These are phyloP conservation scores for Gossypium sturtianum DNA, from an alignment of 345 rosid species.

Conservation along the genomic window DNA sequence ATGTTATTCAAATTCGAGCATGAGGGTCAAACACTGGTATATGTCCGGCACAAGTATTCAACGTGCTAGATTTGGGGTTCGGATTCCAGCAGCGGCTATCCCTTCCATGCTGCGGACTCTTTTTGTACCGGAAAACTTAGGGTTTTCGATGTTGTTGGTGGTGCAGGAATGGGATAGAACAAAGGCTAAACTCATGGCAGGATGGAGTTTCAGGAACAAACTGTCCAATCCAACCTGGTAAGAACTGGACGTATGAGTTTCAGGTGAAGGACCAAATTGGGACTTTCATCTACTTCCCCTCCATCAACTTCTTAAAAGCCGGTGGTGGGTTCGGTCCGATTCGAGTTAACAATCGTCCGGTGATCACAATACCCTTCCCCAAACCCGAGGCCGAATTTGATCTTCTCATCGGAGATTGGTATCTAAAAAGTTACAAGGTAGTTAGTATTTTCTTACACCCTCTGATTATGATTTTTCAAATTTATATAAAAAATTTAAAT, in stretches of 20 bases:
- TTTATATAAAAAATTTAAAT: background rate
- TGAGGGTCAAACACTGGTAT: too few relatives aligned
- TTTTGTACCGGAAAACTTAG: background rate
- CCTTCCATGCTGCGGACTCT: background rate
- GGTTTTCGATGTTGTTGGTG: background rate
- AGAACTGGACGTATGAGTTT: slow-evolving; percentile 61
- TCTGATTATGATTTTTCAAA: background rate
- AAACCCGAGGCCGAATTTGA: slow-evolving; percentile 58
- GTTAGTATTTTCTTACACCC: background rate
- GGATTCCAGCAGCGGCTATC: background rate
- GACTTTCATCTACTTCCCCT: slow-evolving; percentile 62
- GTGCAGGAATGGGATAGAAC: slow-evolving; percentile 65
- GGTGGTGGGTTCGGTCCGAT: slow-evolving; percentile 72
- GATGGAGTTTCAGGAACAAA: slow-evolving; percentile 76
- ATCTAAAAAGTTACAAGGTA: slow-evolving; percentile 35
- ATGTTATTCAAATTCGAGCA: too few relatives aligned
- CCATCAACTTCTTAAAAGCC: slow-evolving; percentile 55
- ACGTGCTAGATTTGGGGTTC: background rate
- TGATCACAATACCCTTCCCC: slow-evolving; percentile 52
- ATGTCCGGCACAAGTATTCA: too few relatives aligned
- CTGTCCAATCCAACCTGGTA: slow-evolving; percentile 65
- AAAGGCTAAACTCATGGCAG: slow-evolving; percentile 75
- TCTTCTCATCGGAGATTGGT: slow-evolving; percentile 79
- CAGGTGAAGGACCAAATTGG: slow-evolving; percentile 81
- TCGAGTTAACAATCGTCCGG: slow-evolving; percentile 42